Base-by-base conservation (phyloP, 2,329 filamentous ascomycete genomes). In the Claviceps humidiphila region DNA sequence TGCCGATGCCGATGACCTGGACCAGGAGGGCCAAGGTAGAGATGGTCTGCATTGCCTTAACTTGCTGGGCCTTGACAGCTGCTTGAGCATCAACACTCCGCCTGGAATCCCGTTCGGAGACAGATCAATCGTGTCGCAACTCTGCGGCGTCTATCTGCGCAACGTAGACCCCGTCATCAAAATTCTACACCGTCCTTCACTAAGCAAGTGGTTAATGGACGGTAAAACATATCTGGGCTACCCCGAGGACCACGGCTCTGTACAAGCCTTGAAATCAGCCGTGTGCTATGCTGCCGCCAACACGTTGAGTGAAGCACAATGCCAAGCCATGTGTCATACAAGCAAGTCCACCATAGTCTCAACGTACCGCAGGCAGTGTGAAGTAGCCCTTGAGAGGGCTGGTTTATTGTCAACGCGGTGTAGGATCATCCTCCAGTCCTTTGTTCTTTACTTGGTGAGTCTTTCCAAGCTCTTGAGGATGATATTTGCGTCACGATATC, bases 371-470 rank as follows among this genome's bases (percentile, higher is more conserved):
- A 26, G 22, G 16, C 30, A 26, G 30, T 51, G 49, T 26, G 49
- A 51, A 41, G 43, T 46, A 0, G 57, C 60, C 0, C 41, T 65
- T 2, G 60, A 60, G 26, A 51, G 48, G 14, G 57, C 61, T 6
- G 55, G 55, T 0, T 38, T 64, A 7, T 50, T 64, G 0, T 57
- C 58, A 1, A 63, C 62, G 6, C 50, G 51, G n/a, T 61, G 64
- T 44, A 59, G 60, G 1, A 60, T 60, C 5, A 56, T 62, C 17
- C 55, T 64, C 1, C 62, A 64, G 40, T 62, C 62, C 1, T 65
- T 65, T 52, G 56, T 64, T 20, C 49, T 65, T 22, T 65, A 64
- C 51, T 50, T 57, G 40, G 54, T 55, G 42, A 46, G 55, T 38
- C 1, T 5, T 41, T 11, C 16, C 26, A 16, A 43, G 17, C 24